A percentile compares a stretch with the other conserved stretches of the same genome.
These are phyloP conservation scores for Fraxinus angustifolia DNA, from an alignment of 305 asterid species.

Conservation along the genomic window DNA sequence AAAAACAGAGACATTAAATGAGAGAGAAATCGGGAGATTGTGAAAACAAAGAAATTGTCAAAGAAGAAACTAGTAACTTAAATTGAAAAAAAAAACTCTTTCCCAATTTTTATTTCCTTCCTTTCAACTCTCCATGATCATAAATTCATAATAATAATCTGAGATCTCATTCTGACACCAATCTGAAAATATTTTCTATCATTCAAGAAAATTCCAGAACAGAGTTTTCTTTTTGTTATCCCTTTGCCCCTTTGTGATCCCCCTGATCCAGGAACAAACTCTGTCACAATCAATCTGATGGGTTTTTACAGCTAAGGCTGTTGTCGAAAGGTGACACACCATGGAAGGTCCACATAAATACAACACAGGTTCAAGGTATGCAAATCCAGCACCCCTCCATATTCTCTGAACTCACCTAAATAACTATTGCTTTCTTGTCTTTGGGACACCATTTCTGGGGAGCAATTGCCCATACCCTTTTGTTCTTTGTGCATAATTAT, in stretches of 20 bases:
- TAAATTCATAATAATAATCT: constrained; percentile 28
- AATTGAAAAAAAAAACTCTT: constrained; percentile 20
- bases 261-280: constrained; percentile 79
- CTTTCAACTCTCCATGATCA: background rate
- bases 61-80: constrained; percentile 19
- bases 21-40: background rate
- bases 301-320: constrained; percentile 79
- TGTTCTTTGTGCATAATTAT: constrained; percentile 46
- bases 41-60: constrained; percentile 27
- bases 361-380: constrained; percentile 86
- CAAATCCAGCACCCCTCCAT: constrained; percentile 41
- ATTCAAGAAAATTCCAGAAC: constrained; percentile 52
- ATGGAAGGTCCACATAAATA: constrained; percentile 64
- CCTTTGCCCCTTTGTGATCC: constrained; percentile 36
- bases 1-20: constrained; percentile 4
- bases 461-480: constrained; percentile 68
- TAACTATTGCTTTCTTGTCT: constrained; percentile 51
- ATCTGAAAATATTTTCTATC: constrained; percentile 36
- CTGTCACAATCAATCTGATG: constrained; percentile 79
- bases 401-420: constrained; percentile 62
- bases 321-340: constrained; percentile 54
- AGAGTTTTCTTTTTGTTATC: constrained; percentile 43
- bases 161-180: constrained; percentile 85
- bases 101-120: background rate
- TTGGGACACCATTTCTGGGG: constrained; percentile 34